Percentiles rank a stretch among this genome's conserved stretches.
These are phyloP conservation scores for Nakazawaea holstii DNA, from an alignment of 805 yeast species.

Conservation along the genomic window DNA sequence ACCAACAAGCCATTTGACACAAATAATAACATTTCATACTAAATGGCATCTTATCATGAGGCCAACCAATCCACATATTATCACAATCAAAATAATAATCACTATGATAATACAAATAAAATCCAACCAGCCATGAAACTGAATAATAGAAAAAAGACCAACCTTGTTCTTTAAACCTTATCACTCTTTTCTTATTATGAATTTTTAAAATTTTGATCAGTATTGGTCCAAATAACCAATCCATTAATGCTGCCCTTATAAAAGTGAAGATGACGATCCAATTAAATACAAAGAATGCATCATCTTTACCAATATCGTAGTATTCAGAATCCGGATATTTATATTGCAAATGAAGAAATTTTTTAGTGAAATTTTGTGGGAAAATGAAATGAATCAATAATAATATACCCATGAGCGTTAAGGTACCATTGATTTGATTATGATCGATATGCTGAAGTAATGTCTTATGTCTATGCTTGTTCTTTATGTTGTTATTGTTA, in stretches of 20 bases:
- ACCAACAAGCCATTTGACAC: slow-evolving; percentile 69
- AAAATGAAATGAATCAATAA: slow-evolving; percentile 19
- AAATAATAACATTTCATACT: slow-evolving; percentile 66
- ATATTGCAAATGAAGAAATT: slow-evolving; percentile 38
- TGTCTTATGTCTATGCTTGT: background rate
- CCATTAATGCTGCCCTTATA: slow-evolving; percentile 57
- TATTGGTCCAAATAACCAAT: slow-evolving; percentile 49
- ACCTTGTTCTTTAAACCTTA: slow-evolving; percentile 81
- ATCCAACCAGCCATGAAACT: slow-evolving; percentile 50
- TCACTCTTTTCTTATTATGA: slow-evolving; percentile 41
- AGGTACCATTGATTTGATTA: background rate
- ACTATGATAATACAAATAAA: slow-evolving; percentile 49
- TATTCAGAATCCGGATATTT: slow-evolving; percentile 20
- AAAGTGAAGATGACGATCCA: slow-evolving; percentile 54
- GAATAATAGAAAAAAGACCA: slow-evolving; percentile 67
- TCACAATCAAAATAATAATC: slow-evolving; percentile 56
- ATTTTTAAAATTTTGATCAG: slow-evolving; percentile 41
- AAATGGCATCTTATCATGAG: slow-evolving; percentile 53
- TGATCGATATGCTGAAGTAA: background rate
- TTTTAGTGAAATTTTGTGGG: slow-evolving; percentile 23
- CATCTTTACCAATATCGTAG: slow-evolving; percentile 56
- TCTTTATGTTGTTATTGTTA: no score
- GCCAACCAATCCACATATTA: slow-evolving; percentile 65
- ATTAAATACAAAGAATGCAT: slow-evolving; percentile 44
- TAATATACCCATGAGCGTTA: slow-evolving; percentile 1